Base-by-base conservation (phyloP, 2,329 filamentous ascomycete genomes). In the Pochonia chlamydosporia region DNA sequence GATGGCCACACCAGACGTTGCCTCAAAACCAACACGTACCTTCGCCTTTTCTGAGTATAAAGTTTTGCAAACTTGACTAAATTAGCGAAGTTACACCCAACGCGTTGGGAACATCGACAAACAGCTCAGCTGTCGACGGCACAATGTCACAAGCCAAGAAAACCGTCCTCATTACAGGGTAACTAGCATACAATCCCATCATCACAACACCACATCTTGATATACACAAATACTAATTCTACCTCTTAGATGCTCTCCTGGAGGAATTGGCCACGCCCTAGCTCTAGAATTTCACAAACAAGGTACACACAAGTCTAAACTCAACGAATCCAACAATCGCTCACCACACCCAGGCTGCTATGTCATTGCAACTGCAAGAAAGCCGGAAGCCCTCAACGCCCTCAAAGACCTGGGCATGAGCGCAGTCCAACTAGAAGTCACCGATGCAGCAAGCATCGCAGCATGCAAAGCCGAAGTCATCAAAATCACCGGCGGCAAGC, bases 301-400 rank as follows among this genome's bases (percentile, higher is more conserved):
- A 63, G 78, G 77, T 78, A 47, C 26, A 58, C 43, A 7, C 39
- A 3, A n/a, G 23, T 30, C 10, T 28, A 28, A 10, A 31, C 4
- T 5, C 10, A 5, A 37, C 24, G 24, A 20, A 9, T 21, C 20
- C n/a, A 16, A n/a, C 35, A 28, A 16, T n/a, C 3, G 16, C 14
- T 39, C 11, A 39, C 20, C 7, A 7, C 5, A 21, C 31, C 3
- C 30, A 65, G 59, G 60, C 24, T 66, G 61, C 31, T 72, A 76
- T 52, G 78, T 81, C 54, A 78, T 82, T 49, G 77, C 77, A 1
- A 78, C 78, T 2, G 77, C 77, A 13, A 75, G 79, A 33, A 70
- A 72, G 16, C 61, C 65, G 0, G 67, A 73, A 33, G 71, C 78
- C 11, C 65, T 81, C 46, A 54, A 63, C 31, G 69, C 70, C 1